A percentile compares a stretch with the other conserved stretches of the same genome.
phyloP scores from a whole-genome alignment of 1,284 basidiomycete species.

The Puccinia triticina region DNA sequence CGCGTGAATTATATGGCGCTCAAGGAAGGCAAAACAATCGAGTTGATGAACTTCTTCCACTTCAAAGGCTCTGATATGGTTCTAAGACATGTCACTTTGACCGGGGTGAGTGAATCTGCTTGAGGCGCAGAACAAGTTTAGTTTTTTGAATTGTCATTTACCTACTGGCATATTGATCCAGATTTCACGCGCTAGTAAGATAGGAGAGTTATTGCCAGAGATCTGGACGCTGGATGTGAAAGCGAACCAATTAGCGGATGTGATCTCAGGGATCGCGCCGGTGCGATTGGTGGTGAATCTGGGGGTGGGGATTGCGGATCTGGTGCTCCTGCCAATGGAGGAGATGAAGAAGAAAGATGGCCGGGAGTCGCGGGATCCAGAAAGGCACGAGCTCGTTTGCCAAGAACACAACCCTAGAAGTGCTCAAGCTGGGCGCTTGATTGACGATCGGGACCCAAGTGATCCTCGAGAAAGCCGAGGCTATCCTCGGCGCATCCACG shows the following conservation, averaged over 20 bases:
- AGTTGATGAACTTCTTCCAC: conserved; percentile 99
- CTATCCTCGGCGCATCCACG: conserved; percentile 70
- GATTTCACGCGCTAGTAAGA: conserved; percentile 74
- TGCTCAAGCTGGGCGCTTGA: conserved; percentile 88
- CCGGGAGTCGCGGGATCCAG: conserved; percentile 85
- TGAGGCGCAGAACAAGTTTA: too few relatives aligned
- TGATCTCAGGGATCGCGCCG: conserved; percentile 94
- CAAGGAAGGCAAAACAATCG: conserved; percentile 85
- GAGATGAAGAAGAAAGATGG: conserved; percentile 95
- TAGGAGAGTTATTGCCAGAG: conserved; percentile 87
- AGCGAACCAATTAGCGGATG: conserved; percentile 93
- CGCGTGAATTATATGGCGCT: conserved; percentile 93
- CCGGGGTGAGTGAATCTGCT: conserved; percentile 64
- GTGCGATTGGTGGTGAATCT: conserved; percentile 95
- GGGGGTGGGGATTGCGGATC: conserved; percentile 91
- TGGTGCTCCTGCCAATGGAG: conserved; percentile 90
- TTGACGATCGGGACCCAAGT: conserved; percentile 96
- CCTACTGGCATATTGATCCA: not conserved
- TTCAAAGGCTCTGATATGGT: conserved; percentile 99
- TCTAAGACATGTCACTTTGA: conserved; percentile 83
- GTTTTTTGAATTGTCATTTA: too few relatives aligned
- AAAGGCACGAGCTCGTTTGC: conserved; percentile 90
- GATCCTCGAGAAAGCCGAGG: conserved; percentile 91
- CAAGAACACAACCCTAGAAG: conserved; percentile 88
- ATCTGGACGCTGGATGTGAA: conserved; percentile 99